Evolutionary conservation across 139 green algal genomes (phyloP).

Genomic region (Tetradesmus lagerheimii): DNA sequence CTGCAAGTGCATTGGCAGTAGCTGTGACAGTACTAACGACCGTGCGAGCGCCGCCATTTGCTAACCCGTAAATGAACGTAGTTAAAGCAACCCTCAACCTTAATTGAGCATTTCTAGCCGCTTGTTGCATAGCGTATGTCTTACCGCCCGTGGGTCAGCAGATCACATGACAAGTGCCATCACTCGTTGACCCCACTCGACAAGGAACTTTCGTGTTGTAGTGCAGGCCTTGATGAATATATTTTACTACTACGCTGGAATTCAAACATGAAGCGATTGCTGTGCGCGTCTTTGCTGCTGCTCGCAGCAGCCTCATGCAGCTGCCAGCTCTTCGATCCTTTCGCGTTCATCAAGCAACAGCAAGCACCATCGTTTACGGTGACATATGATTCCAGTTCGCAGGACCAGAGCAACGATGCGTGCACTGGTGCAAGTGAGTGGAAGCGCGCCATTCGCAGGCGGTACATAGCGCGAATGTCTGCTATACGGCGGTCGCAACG

Average conservation of each 20-base stretch:
- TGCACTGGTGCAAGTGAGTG: constrained; percentile 46
- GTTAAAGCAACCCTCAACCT: no score
- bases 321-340: constrained; percentile 15
- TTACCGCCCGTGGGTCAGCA: no score
- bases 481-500: neutral
- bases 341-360: constrained; percentile 12
- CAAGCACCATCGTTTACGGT: constrained; percentile 15
- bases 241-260: no score
- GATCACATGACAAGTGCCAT: neutral
- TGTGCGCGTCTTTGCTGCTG: neutral
- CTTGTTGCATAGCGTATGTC: no score
- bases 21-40: no score
- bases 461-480: neutral
- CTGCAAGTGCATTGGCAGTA: no score
- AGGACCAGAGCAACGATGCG: constrained; percentile 2
- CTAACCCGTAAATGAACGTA: no score
- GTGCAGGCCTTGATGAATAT: no score
- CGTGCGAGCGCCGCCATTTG: no score
- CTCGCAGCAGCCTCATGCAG: constrained; percentile 9
- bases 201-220: no score
- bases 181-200: neutral
- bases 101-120: no score
- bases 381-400: neutral
- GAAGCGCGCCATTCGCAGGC: neutral
- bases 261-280: neutral